These are phyloP conservation scores for Solanum appendiculatum DNA, from an alignment of 257 asterid species.

Conservation along the genomic window DNA sequence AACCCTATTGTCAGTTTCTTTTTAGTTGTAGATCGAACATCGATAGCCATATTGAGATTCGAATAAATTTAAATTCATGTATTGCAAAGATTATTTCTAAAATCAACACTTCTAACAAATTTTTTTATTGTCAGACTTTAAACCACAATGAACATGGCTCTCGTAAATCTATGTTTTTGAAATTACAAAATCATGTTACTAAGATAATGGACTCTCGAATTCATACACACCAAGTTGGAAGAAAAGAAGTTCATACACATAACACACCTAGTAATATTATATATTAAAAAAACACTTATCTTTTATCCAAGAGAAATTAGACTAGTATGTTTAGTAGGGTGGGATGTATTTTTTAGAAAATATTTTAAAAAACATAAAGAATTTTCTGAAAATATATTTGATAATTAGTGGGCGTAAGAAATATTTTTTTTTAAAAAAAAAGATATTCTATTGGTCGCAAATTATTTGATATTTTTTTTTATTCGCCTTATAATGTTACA, in stretches of 20 bases:
- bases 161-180: not conserved
- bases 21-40: accelerated
- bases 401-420: not conserved
- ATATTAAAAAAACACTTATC: not conserved
- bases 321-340: not conserved
- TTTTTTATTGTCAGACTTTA: not conserved
- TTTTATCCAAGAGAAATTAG: not conserved
- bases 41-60: accelerated
- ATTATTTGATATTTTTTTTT: not conserved
- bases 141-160: not conserved
- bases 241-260: not conserved
- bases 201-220: not conserved
- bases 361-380: not conserved
- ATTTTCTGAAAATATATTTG: not conserved
- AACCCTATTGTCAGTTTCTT: not conserved
- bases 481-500: not conserved
- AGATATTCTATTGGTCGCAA: no score
- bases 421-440: no score
- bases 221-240: not conserved
- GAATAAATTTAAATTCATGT: not conserved
- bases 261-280: not conserved
- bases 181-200: not conserved
- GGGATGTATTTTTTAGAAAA: not conserved
- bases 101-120: accelerated
- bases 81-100: accelerated